phyloP scores from a whole-genome alignment of 495 filamentous ascomycete genomes.

The Talaromyces trachyspermus region DNA sequence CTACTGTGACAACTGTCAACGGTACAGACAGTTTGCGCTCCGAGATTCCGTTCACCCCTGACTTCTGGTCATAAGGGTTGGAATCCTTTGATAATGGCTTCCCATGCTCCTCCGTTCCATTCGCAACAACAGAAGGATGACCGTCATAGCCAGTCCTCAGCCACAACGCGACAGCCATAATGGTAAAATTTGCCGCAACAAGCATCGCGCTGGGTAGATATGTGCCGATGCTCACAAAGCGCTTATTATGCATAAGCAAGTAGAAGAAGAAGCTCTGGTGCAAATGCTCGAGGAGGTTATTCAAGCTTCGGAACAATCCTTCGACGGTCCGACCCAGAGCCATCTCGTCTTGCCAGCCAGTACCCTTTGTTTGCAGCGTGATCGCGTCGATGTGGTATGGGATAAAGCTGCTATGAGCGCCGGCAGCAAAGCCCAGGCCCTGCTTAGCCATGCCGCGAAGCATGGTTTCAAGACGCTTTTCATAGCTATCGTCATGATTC shows the following conservation, averaged over 20 bases:
- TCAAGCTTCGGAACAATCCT: slow-evolving; percentile 81
- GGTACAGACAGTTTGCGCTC: slow-evolving; percentile 79
- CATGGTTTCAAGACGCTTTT: slow-evolving; percentile 79
- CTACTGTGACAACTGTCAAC: slow-evolving; percentile 57
- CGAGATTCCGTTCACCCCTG: slow-evolving; percentile 22
- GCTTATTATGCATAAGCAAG: slow-evolving; percentile 76
- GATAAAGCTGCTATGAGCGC: slow-evolving; percentile 90
- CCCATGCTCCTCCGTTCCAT: slow-evolving; percentile 17
- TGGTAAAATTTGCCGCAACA: slow-evolving; percentile 86
- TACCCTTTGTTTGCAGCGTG: slow-evolving; percentile 79
- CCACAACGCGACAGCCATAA: slow-evolving; percentile 92
- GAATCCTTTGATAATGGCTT: slow-evolving; percentile 20
- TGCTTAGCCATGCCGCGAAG: slow-evolving; percentile 90
- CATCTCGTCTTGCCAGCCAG: slow-evolving; percentile 98
- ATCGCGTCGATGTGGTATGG: slow-evolving; percentile 97
- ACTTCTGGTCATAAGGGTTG: slow-evolving; percentile 16
- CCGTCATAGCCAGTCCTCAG: slow-evolving; percentile 63
- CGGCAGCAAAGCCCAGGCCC: slow-evolving; percentile 80
- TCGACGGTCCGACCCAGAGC: slow-evolving; percentile 83
- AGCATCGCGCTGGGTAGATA: slow-evolving; percentile 97
- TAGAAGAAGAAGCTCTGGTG: slow-evolving; percentile 99
- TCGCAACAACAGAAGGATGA: slow-evolving; percentile 12
- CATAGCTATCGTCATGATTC: slow-evolving; percentile 74
- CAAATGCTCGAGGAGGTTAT: slow-evolving; percentile 92
- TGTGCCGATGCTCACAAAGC: slow-evolving; percentile 96